These are phyloP conservation scores for Colletotrichum liaoningense DNA, from an alignment of 2,329 filamentous ascomycete species.

Conservation along the genomic window DNA sequence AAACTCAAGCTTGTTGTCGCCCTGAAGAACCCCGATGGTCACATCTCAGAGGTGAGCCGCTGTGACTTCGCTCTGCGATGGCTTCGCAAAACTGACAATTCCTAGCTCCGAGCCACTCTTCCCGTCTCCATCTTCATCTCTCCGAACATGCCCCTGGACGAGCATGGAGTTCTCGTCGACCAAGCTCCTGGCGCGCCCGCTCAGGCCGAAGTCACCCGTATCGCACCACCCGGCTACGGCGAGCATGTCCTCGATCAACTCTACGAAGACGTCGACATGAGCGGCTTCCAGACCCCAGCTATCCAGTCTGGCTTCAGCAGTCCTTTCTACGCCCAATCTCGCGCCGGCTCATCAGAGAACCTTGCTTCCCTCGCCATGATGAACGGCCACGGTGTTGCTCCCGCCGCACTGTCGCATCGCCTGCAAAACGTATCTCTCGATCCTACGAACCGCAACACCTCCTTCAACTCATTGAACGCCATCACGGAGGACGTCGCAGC, in stretches of 20 bases:
- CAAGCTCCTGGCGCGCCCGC: slow-evolving; percentile 64
- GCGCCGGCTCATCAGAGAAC: slow-evolving; percentile 85
- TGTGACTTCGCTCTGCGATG: neutral
- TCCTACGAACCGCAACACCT: slow-evolving; percentile 57
- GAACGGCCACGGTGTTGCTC: slow-evolving; percentile 55
- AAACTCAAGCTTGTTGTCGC: slow-evolving; percentile 93
- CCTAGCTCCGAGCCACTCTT: slow-evolving; percentile 84
- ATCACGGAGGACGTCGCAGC: slow-evolving; percentile 56
- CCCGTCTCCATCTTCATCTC: slow-evolving; percentile 96
- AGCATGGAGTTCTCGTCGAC: slow-evolving; percentile 82
- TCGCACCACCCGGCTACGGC: slow-evolving; percentile 93
- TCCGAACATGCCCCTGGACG: slow-evolving; percentile 88
- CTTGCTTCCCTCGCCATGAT: slow-evolving; percentile 65
- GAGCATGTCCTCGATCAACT: slow-evolving; percentile 90
- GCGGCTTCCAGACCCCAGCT: slow-evolving; percentile 83
- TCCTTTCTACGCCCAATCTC: slow-evolving; percentile 78
- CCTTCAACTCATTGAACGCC: slow-evolving; percentile 57
- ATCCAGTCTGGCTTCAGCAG: slow-evolving; percentile 81
- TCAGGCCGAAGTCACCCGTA: slow-evolving; percentile 67
- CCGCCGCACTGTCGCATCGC: slow-evolving; percentile 69
- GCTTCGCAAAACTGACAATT: slow-evolving; percentile 26
- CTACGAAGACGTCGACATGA: slow-evolving; percentile 86
- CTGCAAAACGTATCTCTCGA: slow-evolving; percentile 77
- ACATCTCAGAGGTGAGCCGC: slow-evolving; percentile 81
- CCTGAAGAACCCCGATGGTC: slow-evolving; percentile 93